phyloP scores from a whole-genome alignment of 1,284 basidiomycete species.

The Anthracocystis walkeri region DNA sequence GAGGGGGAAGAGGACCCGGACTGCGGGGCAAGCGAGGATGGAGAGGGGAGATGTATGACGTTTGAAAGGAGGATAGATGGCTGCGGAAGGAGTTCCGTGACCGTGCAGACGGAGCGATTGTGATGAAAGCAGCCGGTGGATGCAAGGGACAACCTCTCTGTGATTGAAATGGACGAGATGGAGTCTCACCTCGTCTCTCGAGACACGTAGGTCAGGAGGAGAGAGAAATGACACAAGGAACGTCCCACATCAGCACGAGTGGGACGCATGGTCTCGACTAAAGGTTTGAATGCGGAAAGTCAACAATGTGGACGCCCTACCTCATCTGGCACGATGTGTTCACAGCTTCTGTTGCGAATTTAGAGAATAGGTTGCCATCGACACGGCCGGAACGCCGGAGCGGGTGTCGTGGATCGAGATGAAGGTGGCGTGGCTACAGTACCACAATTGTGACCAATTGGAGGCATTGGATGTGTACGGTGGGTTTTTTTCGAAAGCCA shows the following conservation, averaged over 20 bases:
- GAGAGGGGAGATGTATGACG: neutral
- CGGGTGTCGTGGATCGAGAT: neutral
- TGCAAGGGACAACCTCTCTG: too few relatives aligned
- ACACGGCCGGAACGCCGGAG: neutral
- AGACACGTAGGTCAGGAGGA: neutral
- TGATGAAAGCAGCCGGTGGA: neutral
- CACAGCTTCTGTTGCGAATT: neutral
- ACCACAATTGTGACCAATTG: too few relatives aligned
- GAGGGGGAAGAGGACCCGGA: neutral
- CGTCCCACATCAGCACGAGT: neutral
- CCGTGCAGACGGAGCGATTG: neutral
- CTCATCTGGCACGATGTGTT: constrained; percentile 3
- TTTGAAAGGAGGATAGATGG: constrained; percentile 1
- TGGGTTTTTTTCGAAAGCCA: neutral
- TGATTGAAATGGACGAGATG: neutral
- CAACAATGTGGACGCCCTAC: neutral
- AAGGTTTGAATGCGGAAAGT: too few relatives aligned
- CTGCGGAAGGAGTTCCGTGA: neutral
- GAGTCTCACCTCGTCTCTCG: neutral
- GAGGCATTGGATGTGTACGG: neutral
- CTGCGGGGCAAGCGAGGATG: neutral
- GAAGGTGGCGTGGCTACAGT: neutral
- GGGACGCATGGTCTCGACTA: constrained; percentile 8
- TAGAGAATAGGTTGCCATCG: neutral
- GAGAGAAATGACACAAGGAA: neutral